Conservation (phyloP, 768 basidiomycete species). For the Suillus hirtellus region DNA sequence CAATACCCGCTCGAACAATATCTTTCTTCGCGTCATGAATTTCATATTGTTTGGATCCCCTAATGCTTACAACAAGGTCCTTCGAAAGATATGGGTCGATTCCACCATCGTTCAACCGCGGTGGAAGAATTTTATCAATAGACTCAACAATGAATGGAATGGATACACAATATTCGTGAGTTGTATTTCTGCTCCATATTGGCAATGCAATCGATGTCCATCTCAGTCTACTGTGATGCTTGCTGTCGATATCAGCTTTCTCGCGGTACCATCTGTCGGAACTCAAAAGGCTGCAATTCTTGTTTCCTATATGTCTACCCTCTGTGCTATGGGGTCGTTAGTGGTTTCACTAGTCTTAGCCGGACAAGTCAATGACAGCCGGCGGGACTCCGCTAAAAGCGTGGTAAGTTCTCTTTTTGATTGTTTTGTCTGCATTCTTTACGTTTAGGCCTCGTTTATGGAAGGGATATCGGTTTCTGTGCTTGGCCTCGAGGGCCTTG, state of each 20-base stretch:
- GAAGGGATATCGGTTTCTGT: slow-evolving; percentile 6
- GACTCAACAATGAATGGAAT: slow-evolving; percentile 49
- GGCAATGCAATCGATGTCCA: neutral
- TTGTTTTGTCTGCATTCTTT: neutral
- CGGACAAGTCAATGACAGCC: slow-evolving; percentile 33
- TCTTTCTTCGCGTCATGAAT: slow-evolving; percentile 25
- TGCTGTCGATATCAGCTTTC: slow-evolving; percentile 15
- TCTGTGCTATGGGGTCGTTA: slow-evolving; percentile 9
- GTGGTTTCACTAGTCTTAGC: slow-evolving; percentile 33
- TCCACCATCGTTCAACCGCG: slow-evolving; percentile 35
- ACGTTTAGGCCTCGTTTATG: slow-evolving; percentile 12
- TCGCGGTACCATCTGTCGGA: slow-evolving; percentile 28
- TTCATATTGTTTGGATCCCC: slow-evolving; percentile 48
- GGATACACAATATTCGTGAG: slow-evolving; percentile 50
- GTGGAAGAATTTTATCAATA: slow-evolving; percentile 43
- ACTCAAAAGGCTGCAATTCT: slow-evolving; percentile 8
- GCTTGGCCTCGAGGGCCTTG: slow-evolving; percentile 24
- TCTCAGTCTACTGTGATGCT: slow-evolving; percentile 17
- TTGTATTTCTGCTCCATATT: neutral
- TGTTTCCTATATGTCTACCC: slow-evolving; percentile 10
- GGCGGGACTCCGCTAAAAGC: slow-evolving; percentile 6
- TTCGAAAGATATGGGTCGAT: slow-evolving; percentile 50
- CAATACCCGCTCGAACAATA: too few species aligned
- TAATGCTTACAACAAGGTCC: slow-evolving; percentile 39
- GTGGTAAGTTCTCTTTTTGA: slow-evolving; percentile 8